These are phyloP conservation scores for Takashimella koratensis DNA, from an alignment of 1,284 basidiomycete genomes.

Conservation along the genomic window DNA sequence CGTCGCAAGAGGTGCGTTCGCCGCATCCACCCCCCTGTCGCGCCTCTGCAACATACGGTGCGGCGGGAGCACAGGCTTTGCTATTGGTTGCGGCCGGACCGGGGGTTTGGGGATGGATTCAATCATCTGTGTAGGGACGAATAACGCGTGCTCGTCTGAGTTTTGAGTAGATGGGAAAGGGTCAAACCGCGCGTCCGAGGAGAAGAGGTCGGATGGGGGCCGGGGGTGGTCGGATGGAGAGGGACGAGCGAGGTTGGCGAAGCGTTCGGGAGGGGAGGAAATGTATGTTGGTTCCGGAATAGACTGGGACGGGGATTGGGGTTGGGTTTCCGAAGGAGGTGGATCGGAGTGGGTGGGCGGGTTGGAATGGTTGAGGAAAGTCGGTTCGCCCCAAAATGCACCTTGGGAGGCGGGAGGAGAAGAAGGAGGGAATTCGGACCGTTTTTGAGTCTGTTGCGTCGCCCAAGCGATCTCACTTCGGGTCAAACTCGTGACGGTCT, in stretches of 20 bases:
- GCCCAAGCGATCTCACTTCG: not conserved
- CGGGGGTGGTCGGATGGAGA: not conserved
- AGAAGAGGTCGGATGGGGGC: not conserved
- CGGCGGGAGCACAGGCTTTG: not conserved
- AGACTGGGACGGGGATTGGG: no score
- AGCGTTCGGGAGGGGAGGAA: not conserved
- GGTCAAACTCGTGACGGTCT: not conserved
- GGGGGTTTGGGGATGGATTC: not conserved
- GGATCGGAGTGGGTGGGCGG: no score
- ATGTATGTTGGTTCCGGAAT: not conserved
- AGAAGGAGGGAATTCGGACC: not conserved
- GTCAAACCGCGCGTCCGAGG: not conserved
- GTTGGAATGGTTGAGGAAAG: not conserved
- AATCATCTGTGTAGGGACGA: no score
- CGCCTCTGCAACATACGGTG: constrained; percentile 1
- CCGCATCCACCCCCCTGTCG: not conserved
- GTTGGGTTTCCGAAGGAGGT: no score
- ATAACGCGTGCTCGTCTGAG: not conserved
- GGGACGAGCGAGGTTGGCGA: not conserved
- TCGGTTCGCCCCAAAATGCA: not conserved
- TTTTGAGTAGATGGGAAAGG: not conserved
- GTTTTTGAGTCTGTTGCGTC: not conserved
- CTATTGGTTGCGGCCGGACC: not conserved
- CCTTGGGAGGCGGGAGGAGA: not conserved
- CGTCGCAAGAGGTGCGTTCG: not conserved